Evolutionary conservation across 768 basidiomycete species (phyloP), one percentile per base, ranked within the genome.

Genomic region (Lentinus brumalis): DNA sequence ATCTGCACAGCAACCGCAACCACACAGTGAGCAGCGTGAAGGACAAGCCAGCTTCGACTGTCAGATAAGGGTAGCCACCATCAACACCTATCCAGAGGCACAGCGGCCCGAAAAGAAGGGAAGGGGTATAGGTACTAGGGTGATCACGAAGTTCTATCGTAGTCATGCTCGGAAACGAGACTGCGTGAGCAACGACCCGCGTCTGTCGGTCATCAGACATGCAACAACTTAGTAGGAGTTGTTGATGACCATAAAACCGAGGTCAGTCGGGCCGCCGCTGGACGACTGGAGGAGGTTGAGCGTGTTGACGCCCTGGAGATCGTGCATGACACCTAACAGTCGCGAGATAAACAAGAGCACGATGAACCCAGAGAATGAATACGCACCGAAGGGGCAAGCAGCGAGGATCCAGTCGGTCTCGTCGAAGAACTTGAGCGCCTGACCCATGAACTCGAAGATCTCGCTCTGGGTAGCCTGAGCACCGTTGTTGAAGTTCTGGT

Each of bases 381-480:
- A 75, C 84, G 51, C 61, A 89, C 92, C 89, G 65, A 91, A 94
- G 31, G 80, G 81, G 66, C 78, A 82, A 67, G 83, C 81, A 2
- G 70, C 72, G 21, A 67, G 44, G 49, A 89, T 73, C 61, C 69
- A 83, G 15, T 57, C 10, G 1, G 79, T 76, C 18, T 56, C 62
- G 45, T 88, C 78, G 73, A 87, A 75, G 62, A 75, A 89, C 11
- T 30, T 46, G 35, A 77, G 77, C 1, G 80, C 76, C 7, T 67
- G 72, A 16, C 53, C 56, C 74, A 86, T 81, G 75, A 88, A 89
- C 26, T 61, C 55, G 64, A 68, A 77, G 54, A 86, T 78, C 38
- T 86, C 74, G 21, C 66, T 70, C 31, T 59, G 59, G 61, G 50
- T 60, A 56, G 81, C 81, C 63, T 83, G 82, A 1, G 70, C 61